Conservation (phyloP, 2,329 filamentous ascomycete genomes). For the Arthrinium puccinioides region DNA sequence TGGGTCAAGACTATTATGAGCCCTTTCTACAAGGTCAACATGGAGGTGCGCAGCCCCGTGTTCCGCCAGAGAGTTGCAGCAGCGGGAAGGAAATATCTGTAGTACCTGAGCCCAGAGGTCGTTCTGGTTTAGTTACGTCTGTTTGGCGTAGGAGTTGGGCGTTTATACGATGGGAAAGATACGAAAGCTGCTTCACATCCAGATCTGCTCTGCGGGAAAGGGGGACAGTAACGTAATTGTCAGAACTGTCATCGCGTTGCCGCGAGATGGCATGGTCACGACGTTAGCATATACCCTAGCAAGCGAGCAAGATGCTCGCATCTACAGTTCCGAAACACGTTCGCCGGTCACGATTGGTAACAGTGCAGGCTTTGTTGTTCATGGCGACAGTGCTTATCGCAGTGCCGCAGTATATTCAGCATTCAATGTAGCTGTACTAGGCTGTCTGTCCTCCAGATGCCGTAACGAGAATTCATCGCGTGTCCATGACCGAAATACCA, state of each 20-base stretch:
- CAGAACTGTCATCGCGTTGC: too few species aligned
- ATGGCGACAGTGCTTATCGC: neutral
- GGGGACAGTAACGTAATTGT: too few species aligned
- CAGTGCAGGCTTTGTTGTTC: neutral
- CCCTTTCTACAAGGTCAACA: constrained; percentile 84
- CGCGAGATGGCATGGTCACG: too few species aligned
- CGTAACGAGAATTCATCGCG: constrained; percentile 3
- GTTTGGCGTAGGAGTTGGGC: too few species aligned
- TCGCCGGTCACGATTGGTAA: too few species aligned
- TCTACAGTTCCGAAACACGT: too few species aligned
- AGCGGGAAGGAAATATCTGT: constrained; percentile 89
- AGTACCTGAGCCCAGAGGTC: neutral
- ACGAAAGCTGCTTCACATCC: too few species aligned
- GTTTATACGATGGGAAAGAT: too few species aligned
- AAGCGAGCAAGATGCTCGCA: too few species aligned
- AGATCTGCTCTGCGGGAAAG: too few species aligned
- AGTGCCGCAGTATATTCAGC: constrained; percentile 1
- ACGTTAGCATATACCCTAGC: too few species aligned
- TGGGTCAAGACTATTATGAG: constrained; percentile 98
- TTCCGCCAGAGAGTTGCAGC: constrained; percentile 77
- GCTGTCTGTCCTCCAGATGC: constrained; percentile 3
- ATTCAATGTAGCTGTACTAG: neutral
- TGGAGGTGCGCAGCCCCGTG: constrained; percentile 77
- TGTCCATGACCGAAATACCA: neutral
- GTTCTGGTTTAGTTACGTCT: too few species aligned